phyloP scores from a whole-genome alignment of 2,329 filamentous ascomycete species.

The Pezicula radicicola region DNA sequence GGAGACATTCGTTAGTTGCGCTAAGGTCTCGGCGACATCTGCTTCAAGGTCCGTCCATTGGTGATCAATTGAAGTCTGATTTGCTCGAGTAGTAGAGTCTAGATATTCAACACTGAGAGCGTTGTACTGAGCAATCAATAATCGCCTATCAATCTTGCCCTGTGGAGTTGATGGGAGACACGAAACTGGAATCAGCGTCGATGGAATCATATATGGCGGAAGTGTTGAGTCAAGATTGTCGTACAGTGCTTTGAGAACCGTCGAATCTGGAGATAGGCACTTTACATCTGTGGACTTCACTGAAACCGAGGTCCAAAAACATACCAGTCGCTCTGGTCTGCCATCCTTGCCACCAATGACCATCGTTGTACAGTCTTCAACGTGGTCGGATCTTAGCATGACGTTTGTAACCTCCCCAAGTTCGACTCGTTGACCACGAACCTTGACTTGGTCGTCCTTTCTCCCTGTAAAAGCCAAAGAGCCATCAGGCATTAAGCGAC shows the following conservation, averaged over 20 bases:
- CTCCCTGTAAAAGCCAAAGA: constrained; percentile 71
- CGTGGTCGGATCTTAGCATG: constrained; percentile 48
- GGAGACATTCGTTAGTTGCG: constrained; percentile 44
- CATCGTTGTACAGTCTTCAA: constrained; percentile 63
- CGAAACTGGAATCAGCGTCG: constrained; percentile 67
- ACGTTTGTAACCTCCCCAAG: constrained; percentile 69
- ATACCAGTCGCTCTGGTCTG: constrained; percentile 53
- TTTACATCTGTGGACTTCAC: constrained; percentile 4
- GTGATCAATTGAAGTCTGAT: constrained; percentile 14
- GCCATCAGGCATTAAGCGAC: constrained; percentile 73
- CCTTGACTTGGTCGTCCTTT: constrained; percentile 76
- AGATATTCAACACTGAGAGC: constrained; percentile 44
- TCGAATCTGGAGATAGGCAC: constrained; percentile 33
- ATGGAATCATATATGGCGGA: constrained; percentile 77
- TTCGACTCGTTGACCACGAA: constrained; percentile 78
- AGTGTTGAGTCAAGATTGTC: constrained; percentile 51
- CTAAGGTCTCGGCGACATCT: constrained; percentile 52
- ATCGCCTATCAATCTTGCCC: constrained; percentile 67
- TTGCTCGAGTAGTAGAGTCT: constrained; percentile 24
- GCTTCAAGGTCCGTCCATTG: constrained; percentile 54
- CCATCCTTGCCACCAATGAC: constrained; percentile 42
- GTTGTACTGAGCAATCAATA: constrained; percentile 47
- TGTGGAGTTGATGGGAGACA: constrained; percentile 68
- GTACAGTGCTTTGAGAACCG: constrained; percentile 46
- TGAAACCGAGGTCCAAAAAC: constrained; percentile 61